Percentiles rank a stretch among this genome's conserved stretches.
Conservation (phyloP, 2,329 filamentous ascomycete species). For the Chalara sp. region DNA sequence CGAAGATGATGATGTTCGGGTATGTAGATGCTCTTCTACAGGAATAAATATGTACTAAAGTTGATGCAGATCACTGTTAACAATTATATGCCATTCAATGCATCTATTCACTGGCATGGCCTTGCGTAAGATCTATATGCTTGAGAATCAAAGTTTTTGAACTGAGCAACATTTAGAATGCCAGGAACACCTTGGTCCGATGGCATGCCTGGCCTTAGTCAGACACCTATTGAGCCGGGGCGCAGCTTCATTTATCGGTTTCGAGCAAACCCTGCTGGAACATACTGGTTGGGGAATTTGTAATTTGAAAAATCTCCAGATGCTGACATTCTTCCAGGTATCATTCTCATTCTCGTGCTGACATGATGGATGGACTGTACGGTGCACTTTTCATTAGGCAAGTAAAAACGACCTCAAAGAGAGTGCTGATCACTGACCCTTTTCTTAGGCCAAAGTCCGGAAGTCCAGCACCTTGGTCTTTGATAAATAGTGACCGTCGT, state of each 20-base stretch:
- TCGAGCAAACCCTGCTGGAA: constrained; percentile 29
- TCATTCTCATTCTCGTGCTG: constrained; percentile 29
- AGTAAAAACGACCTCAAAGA: too few relatives aligned
- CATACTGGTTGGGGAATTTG: neutral
- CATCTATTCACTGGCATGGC: constrained; percentile 37
- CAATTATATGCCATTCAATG: constrained; percentile 29
- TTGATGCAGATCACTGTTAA: constrained; percentile 14
- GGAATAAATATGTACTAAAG: neutral
- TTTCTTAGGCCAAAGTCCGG: constrained; percentile 4
- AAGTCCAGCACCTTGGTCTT: neutral
- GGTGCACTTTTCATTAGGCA: constrained; percentile 18
- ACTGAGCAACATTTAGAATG: neutral
- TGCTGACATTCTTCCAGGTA: constrained; percentile 17
- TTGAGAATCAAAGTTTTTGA: too few relatives aligned
- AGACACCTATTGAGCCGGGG: constrained; percentile 35
- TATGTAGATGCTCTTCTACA: too few relatives aligned
- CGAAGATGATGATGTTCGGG: constrained; percentile 16
- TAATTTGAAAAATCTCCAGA: too few relatives aligned
- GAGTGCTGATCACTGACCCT: too few relatives aligned
- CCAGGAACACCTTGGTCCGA: constrained; percentile 29
- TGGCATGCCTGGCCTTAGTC: constrained; percentile 32
- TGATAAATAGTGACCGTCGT: constrained; percentile 3
- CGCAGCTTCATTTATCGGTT: constrained; percentile 31
- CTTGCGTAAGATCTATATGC: constrained; percentile 7
- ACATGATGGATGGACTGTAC: constrained; percentile 19